These are phyloP conservation scores for Tetrapisispora iriomotensis DNA, from an alignment of 805 yeast genomes.

Conservation along the genomic window DNA sequence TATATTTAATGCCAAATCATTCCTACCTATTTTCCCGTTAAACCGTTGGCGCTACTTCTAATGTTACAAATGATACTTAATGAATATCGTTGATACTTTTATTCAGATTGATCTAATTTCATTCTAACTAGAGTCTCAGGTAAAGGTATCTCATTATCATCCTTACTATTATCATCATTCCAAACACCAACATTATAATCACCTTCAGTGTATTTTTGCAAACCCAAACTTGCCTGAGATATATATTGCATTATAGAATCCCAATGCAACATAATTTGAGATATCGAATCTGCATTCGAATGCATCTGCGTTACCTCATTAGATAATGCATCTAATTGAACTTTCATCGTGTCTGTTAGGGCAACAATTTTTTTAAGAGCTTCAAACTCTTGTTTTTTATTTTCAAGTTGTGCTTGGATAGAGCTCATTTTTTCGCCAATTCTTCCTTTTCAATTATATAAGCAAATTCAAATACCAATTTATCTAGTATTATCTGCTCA, in stretches of 20 bases:
- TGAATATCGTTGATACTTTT: neutral
- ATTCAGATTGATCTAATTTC: constrained; percentile 29
- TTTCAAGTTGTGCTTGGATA: constrained; percentile 9
- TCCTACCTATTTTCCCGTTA: too few relatives aligned
- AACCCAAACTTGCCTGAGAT: constrained; percentile 25
- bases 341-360: constrained; percentile 20
- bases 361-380: constrained; percentile 20
- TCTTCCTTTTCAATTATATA: neutral
- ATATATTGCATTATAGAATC: constrained; percentile 24
- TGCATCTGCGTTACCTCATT: constrained; percentile 19
- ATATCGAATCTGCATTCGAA: constrained; percentile 19
- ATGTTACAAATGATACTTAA: neutral
- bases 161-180: constrained; percentile 27
- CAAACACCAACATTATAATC: constrained; percentile 27
- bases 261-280: constrained; percentile 25
- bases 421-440: neutral
- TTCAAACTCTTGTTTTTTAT: constrained; percentile 20
- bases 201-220: constrained; percentile 24
- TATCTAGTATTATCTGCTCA: neutral
- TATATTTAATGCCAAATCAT: too few relatives aligned
- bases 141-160: constrained; percentile 34
- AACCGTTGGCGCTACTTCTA: too few relatives aligned
- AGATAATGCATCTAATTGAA: constrained; percentile 21
- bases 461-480: too few relatives aligned
- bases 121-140: constrained; percentile 63